A percentile compares a stretch with the other conserved stretches of the same genome.
phyloP scores from a whole-genome alignment of 164 flowering plant species.

The Stephania japonica region DNA sequence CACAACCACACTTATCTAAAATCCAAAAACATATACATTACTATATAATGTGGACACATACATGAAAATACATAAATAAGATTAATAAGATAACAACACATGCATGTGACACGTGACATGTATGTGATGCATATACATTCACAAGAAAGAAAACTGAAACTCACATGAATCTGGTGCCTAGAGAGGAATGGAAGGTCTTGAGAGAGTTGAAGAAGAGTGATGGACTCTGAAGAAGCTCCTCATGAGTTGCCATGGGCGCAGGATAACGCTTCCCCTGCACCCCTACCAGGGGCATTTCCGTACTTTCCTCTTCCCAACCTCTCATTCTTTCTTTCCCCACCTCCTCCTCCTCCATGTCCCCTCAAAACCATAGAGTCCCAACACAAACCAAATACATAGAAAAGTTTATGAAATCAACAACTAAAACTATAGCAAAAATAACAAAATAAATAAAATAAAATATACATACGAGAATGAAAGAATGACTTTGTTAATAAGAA shows the following conservation, averaged over 20 bases:
- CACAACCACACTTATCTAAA: constrained; percentile 2
- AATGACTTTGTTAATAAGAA: background rate
- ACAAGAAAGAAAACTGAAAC: constrained; percentile 7
- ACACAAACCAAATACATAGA: too few species aligned
- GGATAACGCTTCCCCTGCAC: constrained; percentile 36
- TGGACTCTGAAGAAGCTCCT: constrained; percentile 38
- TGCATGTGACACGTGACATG: too few species aligned
- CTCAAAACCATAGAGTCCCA: background rate
- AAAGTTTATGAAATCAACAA: too few species aligned
- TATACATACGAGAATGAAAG: too few species aligned
- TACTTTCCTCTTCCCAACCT: background rate
- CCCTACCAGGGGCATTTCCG: constrained; percentile 19
- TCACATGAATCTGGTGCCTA: constrained; percentile 64
- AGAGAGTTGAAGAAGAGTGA: constrained; percentile 53
- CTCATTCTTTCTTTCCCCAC: constrained; percentile 1
- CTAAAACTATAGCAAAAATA: background rate
- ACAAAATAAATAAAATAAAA: background rate
- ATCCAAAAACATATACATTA: background rate
- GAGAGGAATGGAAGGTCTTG: constrained; percentile 40
- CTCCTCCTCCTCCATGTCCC: background rate
- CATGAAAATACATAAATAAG: background rate
- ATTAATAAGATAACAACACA: background rate
- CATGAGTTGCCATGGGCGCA: constrained; percentile 50
- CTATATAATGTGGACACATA: background rate
- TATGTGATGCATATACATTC: too few species aligned